Base-by-base conservation (phyloP, 2,329 filamentous ascomycete species). In the Colletotrichum nymphaeae region DNA sequence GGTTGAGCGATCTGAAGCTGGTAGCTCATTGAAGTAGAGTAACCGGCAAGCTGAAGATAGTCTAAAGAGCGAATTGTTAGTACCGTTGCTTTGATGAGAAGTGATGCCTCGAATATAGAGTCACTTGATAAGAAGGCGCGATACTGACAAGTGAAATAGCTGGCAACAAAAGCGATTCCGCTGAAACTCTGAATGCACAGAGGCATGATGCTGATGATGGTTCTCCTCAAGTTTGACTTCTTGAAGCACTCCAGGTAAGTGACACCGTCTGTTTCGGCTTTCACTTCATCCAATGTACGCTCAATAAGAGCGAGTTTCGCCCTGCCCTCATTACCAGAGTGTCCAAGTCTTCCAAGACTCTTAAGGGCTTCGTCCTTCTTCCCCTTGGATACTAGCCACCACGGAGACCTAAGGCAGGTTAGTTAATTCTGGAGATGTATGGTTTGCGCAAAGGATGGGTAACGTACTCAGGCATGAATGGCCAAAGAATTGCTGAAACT, bases 1-100 rank as follows among this genome's bases (percentile, higher is more conserved):
- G 84, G 83, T 67, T 85, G 83, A 11, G 79, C 78, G 59, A 85
- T 86, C 56, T 84, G 80, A 4, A 85, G 77, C 58, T 77, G 80
- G 76, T 84, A 85, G 66, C 79, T 81, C 75, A 78, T 79, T 1
- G 74, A 64, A 0, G 80, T 81, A 49, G 78, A 79, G 74, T 82
- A 85, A 9, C 84, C 84, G 5, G 84, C 83, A 3, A 86, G 77
- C 70, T 86, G 81, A 37, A 82, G 77, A 74, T 85, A 86, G 75
- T 86, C 37, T 42, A 42, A 5, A 7, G 8, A 49, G 19, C 4
- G 6, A 49, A 49, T 7, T 49, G 7, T 49, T 49, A 49, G 19
- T 49, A 4, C 2, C 16, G 42, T 49, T 49, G 16, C 7, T n/a
- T 49, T 49, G 2, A 49, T 42, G 19, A n/a, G 6, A 6, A n/a